These are phyloP conservation scores for Tolypocladium amazonense DNA, from an alignment of 2,329 filamentous ascomycete species.

Conservation along the genomic window DNA sequence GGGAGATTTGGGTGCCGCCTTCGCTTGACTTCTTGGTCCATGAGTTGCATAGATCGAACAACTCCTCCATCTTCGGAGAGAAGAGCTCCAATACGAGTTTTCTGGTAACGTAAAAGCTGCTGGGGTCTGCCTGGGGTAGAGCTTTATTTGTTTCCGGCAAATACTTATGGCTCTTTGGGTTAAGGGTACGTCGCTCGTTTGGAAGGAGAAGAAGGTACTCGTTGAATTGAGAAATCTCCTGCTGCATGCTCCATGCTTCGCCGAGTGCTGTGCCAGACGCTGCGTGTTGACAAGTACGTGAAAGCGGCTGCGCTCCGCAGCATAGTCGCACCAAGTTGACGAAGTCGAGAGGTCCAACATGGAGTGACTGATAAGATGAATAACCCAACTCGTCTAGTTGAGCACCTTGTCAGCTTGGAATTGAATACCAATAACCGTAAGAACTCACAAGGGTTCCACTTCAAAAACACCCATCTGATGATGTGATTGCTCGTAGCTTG, in stretches of 20 bases:
- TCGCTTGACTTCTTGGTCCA: conserved; percentile 37
- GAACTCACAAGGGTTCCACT: conserved; percentile 68
- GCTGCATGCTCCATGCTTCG: conserved; percentile 35
- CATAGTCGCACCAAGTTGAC: conserved; percentile 60
- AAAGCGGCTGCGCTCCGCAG: conserved; percentile 39
- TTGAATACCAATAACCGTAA: neutral
- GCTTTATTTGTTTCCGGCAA: conserved; percentile 2
- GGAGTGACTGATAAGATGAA: conserved; percentile 51
- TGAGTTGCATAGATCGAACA: conserved; percentile 32
- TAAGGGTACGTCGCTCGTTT: conserved; percentile 4
- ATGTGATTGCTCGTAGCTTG: conserved; percentile 59
- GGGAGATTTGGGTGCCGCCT: conserved; percentile 36
- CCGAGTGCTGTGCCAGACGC: conserved; percentile 36
- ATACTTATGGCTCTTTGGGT: neutral
- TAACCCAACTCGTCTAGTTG: conserved; percentile 54
- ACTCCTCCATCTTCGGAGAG: conserved; percentile 39
- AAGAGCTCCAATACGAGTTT: conserved; percentile 44
- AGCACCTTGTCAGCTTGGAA: neutral
- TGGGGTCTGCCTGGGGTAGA: conserved; percentile 17
- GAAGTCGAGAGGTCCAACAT: conserved; percentile 55
- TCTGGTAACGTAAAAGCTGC: conserved; percentile 29
- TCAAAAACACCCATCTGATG: conserved; percentile 70
- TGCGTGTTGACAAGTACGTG: conserved; percentile 17
- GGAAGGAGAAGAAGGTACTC: conserved; percentile 46
- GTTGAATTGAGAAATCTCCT: conserved; percentile 31